Evolutionary conservation across 441 rosid species (phyloP), one percentile per base, ranked within the genome.

Genomic region (Mallotus japonicus): DNA sequence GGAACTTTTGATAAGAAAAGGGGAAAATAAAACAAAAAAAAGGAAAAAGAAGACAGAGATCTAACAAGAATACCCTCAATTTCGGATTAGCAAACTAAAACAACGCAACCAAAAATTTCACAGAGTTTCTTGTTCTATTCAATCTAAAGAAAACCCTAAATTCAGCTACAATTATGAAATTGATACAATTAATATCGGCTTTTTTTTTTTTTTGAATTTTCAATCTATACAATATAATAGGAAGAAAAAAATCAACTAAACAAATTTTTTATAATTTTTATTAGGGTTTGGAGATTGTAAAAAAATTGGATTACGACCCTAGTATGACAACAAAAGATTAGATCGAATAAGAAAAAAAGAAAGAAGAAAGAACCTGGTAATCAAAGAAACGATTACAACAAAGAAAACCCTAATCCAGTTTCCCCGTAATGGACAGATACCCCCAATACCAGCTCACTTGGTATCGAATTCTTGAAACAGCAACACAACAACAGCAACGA

Each of bases 41-140:
- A 24, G 66, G 51, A 50, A 60, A 70, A 40, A 49, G 17, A 10
- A 63, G 20, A 69, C 12, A 70, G 17, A 62, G 78, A 84, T 67
- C 80, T 67, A 69, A 77, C 87, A 86, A 81, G 90, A 85, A 89
- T 83, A 87, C 92, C 87, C 97, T 89, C 88, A 80, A 92, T 89
- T 95, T 85, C 80, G 83, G 93, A 83, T 87, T 19, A 87, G 87
- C 97, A 81, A 87, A 86, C 91, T 85, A 92, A 91, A 89, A 95
- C 83, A 83, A 83, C 90, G 92, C 95, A 77, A 88, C 86, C 93
- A 85, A 89, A 94, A 90, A 73, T 82, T 72, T 86, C 85, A 85
- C 84, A 75, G 97, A 86, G 93, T 86, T 85, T 80, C 86, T 77
- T 84, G 78, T 62, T 80, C 49, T 62, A 15, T 5, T 24, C 40